These are phyloP conservation scores for Scedosporium apiospermum DNA, from an alignment of 2,329 filamentous ascomycete genomes.

Conservation along the genomic window DNA sequence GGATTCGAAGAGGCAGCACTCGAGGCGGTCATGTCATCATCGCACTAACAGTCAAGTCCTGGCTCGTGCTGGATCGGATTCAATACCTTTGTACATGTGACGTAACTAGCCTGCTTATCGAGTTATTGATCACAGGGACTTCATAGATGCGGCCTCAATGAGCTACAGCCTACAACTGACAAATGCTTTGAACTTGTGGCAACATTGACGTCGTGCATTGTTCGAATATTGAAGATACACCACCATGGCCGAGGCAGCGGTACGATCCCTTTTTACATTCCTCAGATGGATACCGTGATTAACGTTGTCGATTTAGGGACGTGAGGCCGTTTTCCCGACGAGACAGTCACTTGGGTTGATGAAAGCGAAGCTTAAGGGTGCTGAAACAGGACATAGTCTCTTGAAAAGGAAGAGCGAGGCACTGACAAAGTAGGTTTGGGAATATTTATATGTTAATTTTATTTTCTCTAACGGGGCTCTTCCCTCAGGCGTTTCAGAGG, in stretches of 20 bases:
- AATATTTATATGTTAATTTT: not conserved
- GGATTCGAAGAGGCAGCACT: too few relatives aligned
- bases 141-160: too few relatives aligned
- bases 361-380: conserved; percentile 96
- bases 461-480: conserved; percentile 1
- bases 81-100: too few relatives aligned
- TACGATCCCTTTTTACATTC: conserved; percentile 16
- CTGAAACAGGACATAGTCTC: conserved; percentile 83
- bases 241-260: conserved; percentile 30
- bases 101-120: too few relatives aligned
- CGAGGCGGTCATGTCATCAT: too few relatives aligned
- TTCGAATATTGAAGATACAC: not conserved
- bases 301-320: conserved; percentile 51
- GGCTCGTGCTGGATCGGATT: too few relatives aligned
- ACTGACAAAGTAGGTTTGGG: conserved; percentile 69
- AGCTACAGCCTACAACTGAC: too few relatives aligned
- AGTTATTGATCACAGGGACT: too few relatives aligned
- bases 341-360: conserved; percentile 93
- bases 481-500: conserved; percentile 73
- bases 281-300: not conserved
- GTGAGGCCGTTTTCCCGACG: conserved; percentile 95
- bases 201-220: not conserved
- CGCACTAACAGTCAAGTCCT: too few relatives aligned
- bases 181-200: not conserved
- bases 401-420: conserved; percentile 98